Percentiles rank a stretch among this genome's conserved stretches.
Conservation (phyloP, 345 rosid genomes). For the Fremontodendron californicum region DNA sequence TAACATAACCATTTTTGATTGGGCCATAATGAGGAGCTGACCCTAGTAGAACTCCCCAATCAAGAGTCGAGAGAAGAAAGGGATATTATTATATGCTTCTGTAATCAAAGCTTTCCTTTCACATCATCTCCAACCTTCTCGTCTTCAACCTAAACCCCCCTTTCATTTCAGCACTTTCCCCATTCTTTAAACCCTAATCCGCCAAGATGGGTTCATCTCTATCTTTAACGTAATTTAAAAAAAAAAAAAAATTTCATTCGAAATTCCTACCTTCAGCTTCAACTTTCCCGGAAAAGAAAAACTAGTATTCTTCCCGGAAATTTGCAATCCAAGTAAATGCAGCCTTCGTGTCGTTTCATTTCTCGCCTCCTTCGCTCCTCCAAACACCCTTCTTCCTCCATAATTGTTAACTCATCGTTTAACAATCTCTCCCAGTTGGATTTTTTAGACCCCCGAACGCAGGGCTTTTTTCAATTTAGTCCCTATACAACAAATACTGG, state of each 20-base stretch:
- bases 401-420: not conserved
- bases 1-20: too few relatives aligned
- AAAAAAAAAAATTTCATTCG: not conserved
- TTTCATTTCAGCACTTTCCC: not conserved
- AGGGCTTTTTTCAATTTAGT: slow-evolving; percentile 18
- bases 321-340: slow-evolving; percentile 34
- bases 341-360: slow-evolving; percentile 40
- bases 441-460: slow-evolving; percentile 14
- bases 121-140: not conserved
- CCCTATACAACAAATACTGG: slow-evolving; percentile 8
- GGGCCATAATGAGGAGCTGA: too few relatives aligned
- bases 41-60: too few relatives aligned
- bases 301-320: not conserved
- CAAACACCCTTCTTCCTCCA: slow-evolving; percentile 21
- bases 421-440: slow-evolving; percentile 11
- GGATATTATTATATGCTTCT: too few relatives aligned
- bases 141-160: not conserved
- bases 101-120: too few relatives aligned
- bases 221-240: not conserved
- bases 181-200: not conserved
- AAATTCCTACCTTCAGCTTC: not conserved
- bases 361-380: slow-evolving; percentile 48
- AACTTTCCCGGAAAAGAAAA: not conserved
- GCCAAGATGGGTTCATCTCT: not conserved
- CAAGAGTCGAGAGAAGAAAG: too few relatives aligned